These are phyloP conservation scores for Marchantia polymorpha DNA, from an alignment of 225 moss, liverwort and hornwort genomes.

Conservation along the genomic window DNA sequence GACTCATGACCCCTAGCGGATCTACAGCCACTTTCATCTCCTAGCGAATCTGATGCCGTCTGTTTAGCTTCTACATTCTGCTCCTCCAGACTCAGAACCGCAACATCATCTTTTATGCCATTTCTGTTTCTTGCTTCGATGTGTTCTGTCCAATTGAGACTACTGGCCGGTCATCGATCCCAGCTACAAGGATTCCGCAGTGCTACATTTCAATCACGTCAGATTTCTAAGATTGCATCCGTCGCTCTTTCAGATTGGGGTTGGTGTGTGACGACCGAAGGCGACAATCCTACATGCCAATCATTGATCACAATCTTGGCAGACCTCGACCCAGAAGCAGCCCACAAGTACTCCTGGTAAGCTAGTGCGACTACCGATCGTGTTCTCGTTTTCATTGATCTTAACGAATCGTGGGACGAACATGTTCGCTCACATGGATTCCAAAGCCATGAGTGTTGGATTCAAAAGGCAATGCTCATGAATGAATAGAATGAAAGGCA, in stretches of 20 bases:
- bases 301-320: not conserved
- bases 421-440: not conserved
- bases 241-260: constrained; percentile 17
- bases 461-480: not conserved
- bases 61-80: not conserved
- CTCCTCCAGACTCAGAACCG: not conserved
- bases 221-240: not conserved
- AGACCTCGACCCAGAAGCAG: constrained; percentile 15
- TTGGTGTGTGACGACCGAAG: constrained; percentile 4
- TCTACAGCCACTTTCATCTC: too few species aligned
- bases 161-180: not conserved
- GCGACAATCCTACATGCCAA: constrained; percentile 16
- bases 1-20: too few species aligned
- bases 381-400: not conserved
- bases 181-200: too few species aligned
- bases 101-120: not conserved
- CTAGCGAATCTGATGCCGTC: not conserved
- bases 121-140: not conserved
- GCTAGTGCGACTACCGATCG: not conserved
- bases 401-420: not conserved
- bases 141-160: not conserved
- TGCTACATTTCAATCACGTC: too few species aligned
- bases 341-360: constrained; percentile 17
- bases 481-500: not conserved
- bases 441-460: too few species aligned